A percentile compares a stretch with the other conserved stretches of the same genome.
Conservation (phyloP, 495 filamentous ascomycete genomes). For the Schizothecium vesticola region DNA sequence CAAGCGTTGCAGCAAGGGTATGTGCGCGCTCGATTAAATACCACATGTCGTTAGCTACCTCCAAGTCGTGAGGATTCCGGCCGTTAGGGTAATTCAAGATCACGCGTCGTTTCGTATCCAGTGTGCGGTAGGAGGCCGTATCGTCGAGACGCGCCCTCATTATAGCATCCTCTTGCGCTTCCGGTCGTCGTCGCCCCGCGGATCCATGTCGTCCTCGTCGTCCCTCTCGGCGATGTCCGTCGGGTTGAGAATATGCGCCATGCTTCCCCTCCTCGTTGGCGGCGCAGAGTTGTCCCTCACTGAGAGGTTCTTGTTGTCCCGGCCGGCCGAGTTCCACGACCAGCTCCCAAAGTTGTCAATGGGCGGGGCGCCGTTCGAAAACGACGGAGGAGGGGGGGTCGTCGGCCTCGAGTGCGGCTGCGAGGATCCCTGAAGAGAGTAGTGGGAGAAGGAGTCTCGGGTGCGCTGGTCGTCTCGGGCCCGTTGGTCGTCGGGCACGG, state of each 20-base stretch:
- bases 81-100: constrained; percentile 1
- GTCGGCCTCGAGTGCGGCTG: constrained; percentile 64
- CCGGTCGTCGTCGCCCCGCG: constrained; percentile 54
- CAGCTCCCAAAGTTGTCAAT: constrained; percentile 48
- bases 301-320: constrained; percentile 40
- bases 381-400: constrained; percentile 56
- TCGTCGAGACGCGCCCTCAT: constrained; percentile 1
- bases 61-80: constrained; percentile 5
- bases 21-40: constrained; percentile 8
- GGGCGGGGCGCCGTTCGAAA: constrained; percentile 40
- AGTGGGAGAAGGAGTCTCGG: constrained; percentile 73
- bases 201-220: constrained; percentile 40
- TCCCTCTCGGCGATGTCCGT: constrained; percentile 42
- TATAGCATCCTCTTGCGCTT: constrained; percentile 70
- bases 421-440: constrained; percentile 59
- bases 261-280: constrained; percentile 53
- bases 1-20: not conserved
- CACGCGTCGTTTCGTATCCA: not conserved
- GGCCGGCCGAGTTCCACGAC: constrained; percentile 47
- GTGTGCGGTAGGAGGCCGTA: not conserved
- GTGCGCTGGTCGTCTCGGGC: constrained; percentile 78
- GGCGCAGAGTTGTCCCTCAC: constrained; percentile 51
- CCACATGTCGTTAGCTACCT: constrained; percentile 3
- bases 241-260: constrained; percentile 70
- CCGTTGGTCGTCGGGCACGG: constrained; percentile 64